phyloP scores from a whole-genome alignment of 2,329 filamentous ascomycete genomes.

The Cordyceps farinosa region DNA sequence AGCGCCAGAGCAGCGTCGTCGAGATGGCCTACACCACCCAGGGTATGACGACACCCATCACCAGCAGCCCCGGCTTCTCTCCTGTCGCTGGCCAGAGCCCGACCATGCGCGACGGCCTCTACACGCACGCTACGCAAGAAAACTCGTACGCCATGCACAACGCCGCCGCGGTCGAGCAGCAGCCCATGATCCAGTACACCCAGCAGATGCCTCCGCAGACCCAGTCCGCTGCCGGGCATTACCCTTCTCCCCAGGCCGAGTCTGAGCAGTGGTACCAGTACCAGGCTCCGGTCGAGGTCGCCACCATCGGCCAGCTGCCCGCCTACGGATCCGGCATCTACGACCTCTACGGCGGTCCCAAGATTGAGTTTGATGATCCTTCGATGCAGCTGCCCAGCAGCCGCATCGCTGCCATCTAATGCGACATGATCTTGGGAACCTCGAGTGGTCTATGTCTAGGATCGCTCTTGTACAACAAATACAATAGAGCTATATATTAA shows the following conservation, averaged over 20 bases:
- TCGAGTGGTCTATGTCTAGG: constrained; percentile 4
- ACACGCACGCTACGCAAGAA: constrained; percentile 50
- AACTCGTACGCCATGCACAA: constrained; percentile 47
- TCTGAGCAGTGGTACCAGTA: constrained; percentile 56
- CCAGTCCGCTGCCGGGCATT: constrained; percentile 30
- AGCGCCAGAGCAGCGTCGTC: constrained; percentile 37
- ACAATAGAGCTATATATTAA: constrained; percentile 18
- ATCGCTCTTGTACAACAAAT: constrained; percentile 16
- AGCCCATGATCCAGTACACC: constrained; percentile 41
- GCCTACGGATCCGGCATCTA: constrained; percentile 48
- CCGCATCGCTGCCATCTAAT: constrained; percentile 54
- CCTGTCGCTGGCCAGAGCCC: constrained; percentile 53
- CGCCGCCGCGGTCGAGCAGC: constrained; percentile 45
- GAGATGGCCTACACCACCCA: constrained; percentile 51
- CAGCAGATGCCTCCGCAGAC: constrained; percentile 39
- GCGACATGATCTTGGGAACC: background rate
- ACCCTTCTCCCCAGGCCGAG: constrained; percentile 38
- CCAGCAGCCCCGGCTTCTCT: constrained; percentile 59
- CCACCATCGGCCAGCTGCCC: constrained; percentile 50
- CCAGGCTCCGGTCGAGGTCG: constrained; percentile 55
- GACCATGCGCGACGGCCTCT: constrained; percentile 51
- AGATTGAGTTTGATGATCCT: constrained; percentile 56
- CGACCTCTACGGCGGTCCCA: constrained; percentile 49
- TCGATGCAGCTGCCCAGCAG: constrained; percentile 58
- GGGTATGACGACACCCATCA: constrained; percentile 47